These are phyloP conservation scores for Umbelopsis sp. DNA, from an alignment of 192 early-diverging fungal species.

Conservation along the genomic window DNA sequence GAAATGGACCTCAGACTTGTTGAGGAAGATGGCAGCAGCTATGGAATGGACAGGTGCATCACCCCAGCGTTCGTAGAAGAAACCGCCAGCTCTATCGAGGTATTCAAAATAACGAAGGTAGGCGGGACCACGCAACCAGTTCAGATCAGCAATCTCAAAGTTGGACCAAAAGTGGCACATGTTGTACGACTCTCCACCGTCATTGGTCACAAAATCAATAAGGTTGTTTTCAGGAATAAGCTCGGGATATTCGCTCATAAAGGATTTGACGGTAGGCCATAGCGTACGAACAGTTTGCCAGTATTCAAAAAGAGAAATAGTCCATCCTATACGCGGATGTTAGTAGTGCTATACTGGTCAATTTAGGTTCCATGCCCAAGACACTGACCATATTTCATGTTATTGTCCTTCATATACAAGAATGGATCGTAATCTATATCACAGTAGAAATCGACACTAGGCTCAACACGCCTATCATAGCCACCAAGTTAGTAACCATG, in stretches of 20 bases:
- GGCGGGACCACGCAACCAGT: conserved; percentile 66
- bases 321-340: conserved; percentile 32
- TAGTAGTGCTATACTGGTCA: not conserved
- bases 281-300: conserved; percentile 69
- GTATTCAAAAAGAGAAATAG: conserved; percentile 70
- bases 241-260: conserved; percentile 55
- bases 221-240: conserved; percentile 57
- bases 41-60: conserved; percentile 81
- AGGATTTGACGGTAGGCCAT: conserved; percentile 66
- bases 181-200: conserved; percentile 60
- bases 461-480: conserved; percentile 64
- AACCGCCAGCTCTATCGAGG: conserved; percentile 79
- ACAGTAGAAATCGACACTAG: conserved; percentile 77
- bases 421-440: conserved; percentile 86
- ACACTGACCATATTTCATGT: conserved; percentile 68
- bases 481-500: not conserved
- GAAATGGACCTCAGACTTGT: conserved; percentile 70
- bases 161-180: conserved; percentile 84
- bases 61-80: conserved; percentile 85
- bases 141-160: conserved; percentile 83
- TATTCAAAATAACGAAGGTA: conserved; percentile 69
- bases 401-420: conserved; percentile 70
- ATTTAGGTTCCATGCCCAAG: not conserved
- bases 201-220: conserved; percentile 60
- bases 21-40: conserved; percentile 62